phyloP scores from a whole-genome alignment of 441 rosid genomes.

The Pelargonium citronellum region DNA sequence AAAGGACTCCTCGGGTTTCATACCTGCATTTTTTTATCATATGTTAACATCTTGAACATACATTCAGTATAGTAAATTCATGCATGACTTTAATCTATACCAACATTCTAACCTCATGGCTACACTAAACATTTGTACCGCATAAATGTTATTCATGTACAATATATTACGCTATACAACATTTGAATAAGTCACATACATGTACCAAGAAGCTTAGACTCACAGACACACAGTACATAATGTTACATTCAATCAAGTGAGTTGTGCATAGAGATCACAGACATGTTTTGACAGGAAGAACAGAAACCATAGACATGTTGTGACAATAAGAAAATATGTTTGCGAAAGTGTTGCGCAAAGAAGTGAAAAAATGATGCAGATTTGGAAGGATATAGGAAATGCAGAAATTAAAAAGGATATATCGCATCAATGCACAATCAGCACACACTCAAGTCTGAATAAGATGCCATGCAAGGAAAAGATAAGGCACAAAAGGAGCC shows the following conservation, averaged over 20 bases:
- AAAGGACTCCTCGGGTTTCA: constrained; percentile 19
- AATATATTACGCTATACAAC: too few species aligned
- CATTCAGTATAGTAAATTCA: constrained; percentile 6
- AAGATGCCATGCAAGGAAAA: constrained; percentile 35
- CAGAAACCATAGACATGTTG: not conserved
- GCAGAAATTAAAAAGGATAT: not conserved
- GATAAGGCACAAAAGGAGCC: constrained; percentile 36
- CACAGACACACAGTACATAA: too few species aligned
- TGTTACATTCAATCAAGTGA: too few species aligned
- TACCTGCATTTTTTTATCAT: constrained; percentile 12
- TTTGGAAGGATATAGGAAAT: constrained; percentile 16
- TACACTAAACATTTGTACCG: too few species aligned
- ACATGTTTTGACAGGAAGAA: too few species aligned
- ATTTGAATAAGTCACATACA: too few species aligned
- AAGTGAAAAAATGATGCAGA: constrained; percentile 10
- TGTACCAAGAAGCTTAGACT: too few species aligned
- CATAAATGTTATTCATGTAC: too few species aligned
- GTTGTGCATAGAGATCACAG: too few species aligned
- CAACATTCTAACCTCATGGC: not conserved
- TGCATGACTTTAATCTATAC: constrained; percentile 11
- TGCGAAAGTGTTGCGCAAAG: too few species aligned
- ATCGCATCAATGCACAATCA: not conserved
- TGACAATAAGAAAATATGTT: constrained; percentile 2
- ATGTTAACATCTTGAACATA: not conserved
- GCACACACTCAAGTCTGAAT: not conserved